Conservation (phyloP, 2,329 filamentous ascomycete genomes). For the Diplodia seriata region DNA sequence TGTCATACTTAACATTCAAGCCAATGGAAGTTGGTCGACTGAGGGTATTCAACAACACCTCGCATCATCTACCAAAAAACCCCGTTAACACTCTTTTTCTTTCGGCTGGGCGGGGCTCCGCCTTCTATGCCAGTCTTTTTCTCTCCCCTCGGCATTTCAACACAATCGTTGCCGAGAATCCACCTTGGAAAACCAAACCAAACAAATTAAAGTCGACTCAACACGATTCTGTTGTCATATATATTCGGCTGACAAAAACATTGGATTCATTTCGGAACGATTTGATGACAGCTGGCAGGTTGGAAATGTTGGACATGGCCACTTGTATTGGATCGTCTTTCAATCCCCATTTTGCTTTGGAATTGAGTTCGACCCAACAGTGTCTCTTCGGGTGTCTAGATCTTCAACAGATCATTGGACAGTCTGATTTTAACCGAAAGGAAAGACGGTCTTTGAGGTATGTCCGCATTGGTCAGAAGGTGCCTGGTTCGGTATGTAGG, state of each 20-base stretch:
- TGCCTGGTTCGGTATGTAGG: not conserved
- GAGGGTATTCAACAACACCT: conserved; percentile 1
- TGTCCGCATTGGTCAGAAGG: not conserved
- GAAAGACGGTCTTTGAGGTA: conserved; percentile 13
- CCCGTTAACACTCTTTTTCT: not conserved
- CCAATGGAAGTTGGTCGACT: conserved; percentile 14
- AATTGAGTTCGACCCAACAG: not conserved
- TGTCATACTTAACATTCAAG: not conserved
- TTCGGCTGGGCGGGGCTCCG: not conserved
- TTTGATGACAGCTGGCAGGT: not conserved
- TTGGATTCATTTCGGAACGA: not conserved
- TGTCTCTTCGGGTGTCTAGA: not conserved
- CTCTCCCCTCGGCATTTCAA: not conserved
- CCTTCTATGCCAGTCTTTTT: not conserved
- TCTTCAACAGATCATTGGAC: conserved; percentile 19
- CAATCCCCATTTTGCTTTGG: not conserved
- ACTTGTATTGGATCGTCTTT: not conserved
- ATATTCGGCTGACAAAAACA: not conserved
- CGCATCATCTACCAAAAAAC: not conserved
- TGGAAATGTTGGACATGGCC: not conserved
- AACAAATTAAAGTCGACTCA: not conserved
- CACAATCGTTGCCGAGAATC: not conserved
- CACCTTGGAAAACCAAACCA: not conserved
- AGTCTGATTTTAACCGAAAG: not conserved
- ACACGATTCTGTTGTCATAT: not conserved